Base-by-base conservation (phyloP, 768 basidiomycete genomes). In the Mrakia gelida region DNA sequence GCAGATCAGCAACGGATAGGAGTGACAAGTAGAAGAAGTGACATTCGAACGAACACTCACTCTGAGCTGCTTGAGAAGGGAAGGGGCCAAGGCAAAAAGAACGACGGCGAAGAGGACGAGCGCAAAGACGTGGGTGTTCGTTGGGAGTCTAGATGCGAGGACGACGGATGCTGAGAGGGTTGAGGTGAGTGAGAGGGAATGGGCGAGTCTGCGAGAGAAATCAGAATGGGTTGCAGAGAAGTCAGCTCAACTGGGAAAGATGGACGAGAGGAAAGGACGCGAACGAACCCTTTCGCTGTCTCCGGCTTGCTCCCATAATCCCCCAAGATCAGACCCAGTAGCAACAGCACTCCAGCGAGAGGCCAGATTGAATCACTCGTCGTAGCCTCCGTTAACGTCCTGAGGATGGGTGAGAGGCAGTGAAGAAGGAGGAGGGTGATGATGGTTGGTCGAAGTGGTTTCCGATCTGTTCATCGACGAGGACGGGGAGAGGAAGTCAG, bases 331-430 rank as follows among this genome's bases (percentile, higher is more conserved):
- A 90, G 87, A 83, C 95, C 94, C 56, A 97, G 86, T 73, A 89
- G 86, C 84, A 98, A 93, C 63, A 98, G 88, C 73, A 88, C 87
- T 5, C 92, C 92, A n/a, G 94, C 89, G 72, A 98, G 85, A 9
- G 96, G 95, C 94, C 94, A 98, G 80, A 98, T 95, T 41, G 94
- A 94, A 84, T 99, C 97, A 18, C 92, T 92, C 56, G 96, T 97
- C 6, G 95, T 98, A 34, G 95, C 93, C 56, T 93, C 92, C 41
- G 94, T 96, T 82, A 99, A 86, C 8, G 96, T 98, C 82, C 91
- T 89, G 76, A 98, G 86, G 15, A 98, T 92, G 21, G 97, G 97
- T 4, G 95, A 91, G 75, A 98, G 87, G 23, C 94, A 91, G 86
- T 97, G 90, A 79, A 99, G 88, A 10, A 92, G 89, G 32, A 97